Percentiles rank a stretch among this genome's conserved stretches.
These are phyloP conservation scores for Candida krabiensis DNA, from an alignment of 805 yeast genomes.

Conservation along the genomic window DNA sequence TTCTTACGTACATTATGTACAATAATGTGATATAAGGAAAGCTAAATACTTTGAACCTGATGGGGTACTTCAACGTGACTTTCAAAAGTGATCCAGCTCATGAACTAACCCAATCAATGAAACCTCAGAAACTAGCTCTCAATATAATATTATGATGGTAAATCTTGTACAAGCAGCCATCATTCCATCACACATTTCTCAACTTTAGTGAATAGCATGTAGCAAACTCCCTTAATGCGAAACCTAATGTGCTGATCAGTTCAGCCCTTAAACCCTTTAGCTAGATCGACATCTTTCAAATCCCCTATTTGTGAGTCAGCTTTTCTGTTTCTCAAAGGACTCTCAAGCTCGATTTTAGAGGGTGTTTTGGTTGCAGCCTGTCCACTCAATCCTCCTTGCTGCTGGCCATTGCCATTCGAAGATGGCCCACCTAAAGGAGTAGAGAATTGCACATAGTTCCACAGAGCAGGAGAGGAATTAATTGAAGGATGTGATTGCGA, in stretches of 20 bases:
- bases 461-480: slow-evolving; percentile 81
- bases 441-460: slow-evolving; percentile 85
- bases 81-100: too few species aligned
- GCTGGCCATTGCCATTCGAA: slow-evolving; percentile 16
- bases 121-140: too few species aligned
- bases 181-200: too few species aligned
- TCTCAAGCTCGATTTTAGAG: slow-evolving; percentile 26
- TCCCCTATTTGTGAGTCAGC: slow-evolving; percentile 37
- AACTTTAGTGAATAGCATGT: too few species aligned
- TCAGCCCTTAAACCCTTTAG: slow-evolving; percentile 43
- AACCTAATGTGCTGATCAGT: background rate
- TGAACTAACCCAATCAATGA: too few species aligned
- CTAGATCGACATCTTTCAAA: slow-evolving; percentile 46
- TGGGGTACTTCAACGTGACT: too few species aligned
- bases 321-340: slow-evolving; percentile 29
- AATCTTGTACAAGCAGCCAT: too few species aligned
- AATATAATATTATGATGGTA: too few species aligned
- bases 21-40: too few species aligned
- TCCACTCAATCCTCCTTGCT: slow-evolving; percentile 25
- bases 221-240: background rate
- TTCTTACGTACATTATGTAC: too few species aligned
- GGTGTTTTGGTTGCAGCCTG: slow-evolving; percentile 26
- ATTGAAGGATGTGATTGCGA: slow-evolving; percentile 42
- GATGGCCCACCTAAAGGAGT: slow-evolving; percentile 33
- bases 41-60: too few species aligned